Base-by-base conservation (phyloP, 495 filamentous ascomycete species). In the Podospora australis region DNA sequence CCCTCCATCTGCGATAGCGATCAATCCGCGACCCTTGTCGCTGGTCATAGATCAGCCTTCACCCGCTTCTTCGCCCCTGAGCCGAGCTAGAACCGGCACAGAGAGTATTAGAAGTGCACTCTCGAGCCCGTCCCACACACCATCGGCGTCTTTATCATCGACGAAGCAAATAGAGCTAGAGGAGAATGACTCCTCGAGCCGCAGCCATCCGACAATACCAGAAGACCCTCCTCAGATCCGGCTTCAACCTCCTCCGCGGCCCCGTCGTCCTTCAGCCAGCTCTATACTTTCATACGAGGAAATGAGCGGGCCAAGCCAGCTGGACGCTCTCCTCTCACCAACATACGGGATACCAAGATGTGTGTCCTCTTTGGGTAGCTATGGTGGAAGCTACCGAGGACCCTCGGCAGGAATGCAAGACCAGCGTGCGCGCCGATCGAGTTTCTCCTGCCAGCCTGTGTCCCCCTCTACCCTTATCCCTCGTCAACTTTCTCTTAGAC, bases 41-140 rank as follows among this genome's bases (percentile, higher is more conserved):
- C 67, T 73, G 22, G 74, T 78, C 3, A 56, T 65, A 23, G 73
- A 77, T 54, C 68, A 74, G 17, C 72, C 70, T 1, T 74, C 71
- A 0, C 72, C 73, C 8, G 48, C 45, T 6, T 55, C 52, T 24
- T 52, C 54, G 22, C 36, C 46, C 25, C 9, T 42, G 19, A 51
- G 44, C 13, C 41, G 30, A 24, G 25, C 35, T 11, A 35, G 44
- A 16, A 51, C 21, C 16, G 13, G 17, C 24, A 19, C 45, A 28
- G 43, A 17, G 2, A 49, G 24, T 9, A 39, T 41, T 16, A 44
- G 26, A 7, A 54, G 47, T 29, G 26, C 47, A 17, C 19, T 46
- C 17, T 46, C 59, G 21, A 46, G 58, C 29, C 48, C 48, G 5
- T 60, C 60, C 5, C 53, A 62, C 17, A 53, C 62, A 7, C 54